Evolutionary conservation across 2,329 filamentous ascomycete genomes (phyloP), one percentile per base, ranked within the genome.

Genomic region (Dendrostoma leiphaemia): DNA sequence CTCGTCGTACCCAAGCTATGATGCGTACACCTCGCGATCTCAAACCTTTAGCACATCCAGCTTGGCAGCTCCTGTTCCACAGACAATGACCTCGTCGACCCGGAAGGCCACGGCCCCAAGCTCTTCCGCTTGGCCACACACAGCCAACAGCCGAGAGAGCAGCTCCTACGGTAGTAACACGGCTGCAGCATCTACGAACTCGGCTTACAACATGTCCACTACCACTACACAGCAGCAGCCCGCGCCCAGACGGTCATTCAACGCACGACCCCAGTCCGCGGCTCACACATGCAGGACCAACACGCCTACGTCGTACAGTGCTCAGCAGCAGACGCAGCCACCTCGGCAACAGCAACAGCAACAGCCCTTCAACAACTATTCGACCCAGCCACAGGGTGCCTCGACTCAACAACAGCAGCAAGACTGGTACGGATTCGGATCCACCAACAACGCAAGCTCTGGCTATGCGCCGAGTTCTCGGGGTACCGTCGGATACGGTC

Each of bases 401-500:
- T 61, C 60, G 50, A 55, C 46, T 41, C 65, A 65, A 35, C 65
- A 65, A 23, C 57, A 62, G 10, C 65, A 68, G 19, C 65, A 67
- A 48, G 63, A 60, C 26, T 73, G 70, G 71, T 71, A 71, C 53
- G 63, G 65, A 6, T 67, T 71, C 48, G 47, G 59, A 7, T 45
- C 62, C 34, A 58, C 61, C 6, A 64, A 63, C 41, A 63, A 43
- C 51, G 61, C 48, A 9, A 47, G 53, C 9, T 53, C 62, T 10
- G 58, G 56, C 19, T 65, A 65, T 54, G 59, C 51, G 40, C 58
- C 63, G 29, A 44, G 56, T 4, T 51, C 54, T 44, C 57, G 37
- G 51, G 59, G 31, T 37, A 44, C 24, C 21, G 21, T 13, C n/a
- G 32, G n/a, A 2, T 40, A 53, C 32, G 50, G 41, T 8, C 50